Conservation (phyloP, 495 filamentous ascomycete genomes). For the Apodospora peruviana region DNA sequence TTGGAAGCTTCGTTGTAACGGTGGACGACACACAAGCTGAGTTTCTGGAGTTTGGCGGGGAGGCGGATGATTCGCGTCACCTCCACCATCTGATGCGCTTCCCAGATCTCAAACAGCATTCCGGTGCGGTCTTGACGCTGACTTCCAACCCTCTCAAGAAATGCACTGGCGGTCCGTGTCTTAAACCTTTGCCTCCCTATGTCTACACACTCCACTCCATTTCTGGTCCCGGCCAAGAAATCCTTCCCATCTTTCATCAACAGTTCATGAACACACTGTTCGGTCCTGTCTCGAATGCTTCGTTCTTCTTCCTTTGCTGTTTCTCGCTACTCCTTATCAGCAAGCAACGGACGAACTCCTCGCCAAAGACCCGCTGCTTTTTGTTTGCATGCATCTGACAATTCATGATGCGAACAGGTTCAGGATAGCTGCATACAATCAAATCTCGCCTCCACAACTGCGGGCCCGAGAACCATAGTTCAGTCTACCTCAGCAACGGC, state of each 20-base stretch:
- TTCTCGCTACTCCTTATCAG: slow-evolving; percentile 10
- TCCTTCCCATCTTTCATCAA: slow-evolving; percentile 5
- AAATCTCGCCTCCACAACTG: slow-evolving; percentile 19
- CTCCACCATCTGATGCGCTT: slow-evolving; percentile 5
- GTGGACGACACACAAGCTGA: background rate
- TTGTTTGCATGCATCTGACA: slow-evolving; percentile 35
- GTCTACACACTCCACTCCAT: slow-evolving; percentile 8
- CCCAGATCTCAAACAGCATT: slow-evolving; percentile 25
- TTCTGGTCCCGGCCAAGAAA: slow-evolving; percentile 4
- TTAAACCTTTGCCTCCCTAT: slow-evolving; percentile 9
- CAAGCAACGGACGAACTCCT: slow-evolving; percentile 26
- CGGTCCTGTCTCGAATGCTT: slow-evolving; percentile 21
- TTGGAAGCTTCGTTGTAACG: background rate
- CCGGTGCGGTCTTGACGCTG: slow-evolving; percentile 12
- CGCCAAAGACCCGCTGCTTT: slow-evolving; percentile 34
- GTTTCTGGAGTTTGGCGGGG: slow-evolving; percentile 5
- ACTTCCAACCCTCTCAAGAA: slow-evolving; percentile 22
- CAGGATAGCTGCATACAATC: slow-evolving; percentile 45
- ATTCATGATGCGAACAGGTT: slow-evolving; percentile 43
- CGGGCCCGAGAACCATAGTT: slow-evolving; percentile 15
- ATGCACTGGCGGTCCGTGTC: slow-evolving; percentile 27
- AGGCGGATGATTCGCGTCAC: slow-evolving; percentile 7
- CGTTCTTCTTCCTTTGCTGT: slow-evolving; percentile 9
- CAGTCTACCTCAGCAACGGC: slow-evolving; percentile 5
- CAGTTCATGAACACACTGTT: slow-evolving; percentile 16